phyloP scores from a whole-genome alignment of 352 stramenopile genomes.

The Phytophthora cryptogea region DNA sequence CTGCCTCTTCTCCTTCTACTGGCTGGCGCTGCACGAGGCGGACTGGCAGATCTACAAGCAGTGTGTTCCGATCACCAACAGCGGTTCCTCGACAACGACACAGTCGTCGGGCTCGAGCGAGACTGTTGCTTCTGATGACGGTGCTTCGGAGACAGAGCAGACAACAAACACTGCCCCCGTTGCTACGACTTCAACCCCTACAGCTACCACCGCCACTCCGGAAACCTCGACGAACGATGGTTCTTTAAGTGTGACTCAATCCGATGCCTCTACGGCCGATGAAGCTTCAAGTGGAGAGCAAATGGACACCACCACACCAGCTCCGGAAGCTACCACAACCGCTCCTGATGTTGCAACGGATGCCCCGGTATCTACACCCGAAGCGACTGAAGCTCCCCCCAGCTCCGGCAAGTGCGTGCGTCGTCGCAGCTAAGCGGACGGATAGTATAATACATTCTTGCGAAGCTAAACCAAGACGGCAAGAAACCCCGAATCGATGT shows the following conservation, averaged over 20 bases:
- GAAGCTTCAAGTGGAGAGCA: conserved; percentile 1
- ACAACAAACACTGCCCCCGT: neutral
- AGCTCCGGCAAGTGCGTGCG: conserved; percentile 18
- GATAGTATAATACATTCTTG: neutral
- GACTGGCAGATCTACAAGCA: conserved; percentile 43
- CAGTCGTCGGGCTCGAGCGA: conserved; percentile 7
- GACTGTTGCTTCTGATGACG: neutral
- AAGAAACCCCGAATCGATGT: neutral
- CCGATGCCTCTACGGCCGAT: neutral
- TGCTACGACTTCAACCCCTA: conserved; percentile 1
- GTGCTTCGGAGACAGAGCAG: neutral
- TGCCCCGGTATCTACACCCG: conserved; percentile 1
- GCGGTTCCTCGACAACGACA: conserved; percentile 3
- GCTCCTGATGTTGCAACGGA: conserved; percentile 1
- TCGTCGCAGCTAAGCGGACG: conserved; percentile 12
- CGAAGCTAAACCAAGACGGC: neutral
- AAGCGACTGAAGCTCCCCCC: neutral
- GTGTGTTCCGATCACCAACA: conserved; percentile 35
- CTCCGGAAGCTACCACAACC: conserved; percentile 1
- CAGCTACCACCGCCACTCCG: neutral
- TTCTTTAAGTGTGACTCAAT: neutral
- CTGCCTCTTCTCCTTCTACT: conserved; percentile 28
- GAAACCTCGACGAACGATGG: neutral
- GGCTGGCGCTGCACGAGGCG: conserved; percentile 18
- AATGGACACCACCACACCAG: neutral